phyloP scores from a whole-genome alignment of 768 basidiomycete species.

The Tubosaeta sp. region DNA sequence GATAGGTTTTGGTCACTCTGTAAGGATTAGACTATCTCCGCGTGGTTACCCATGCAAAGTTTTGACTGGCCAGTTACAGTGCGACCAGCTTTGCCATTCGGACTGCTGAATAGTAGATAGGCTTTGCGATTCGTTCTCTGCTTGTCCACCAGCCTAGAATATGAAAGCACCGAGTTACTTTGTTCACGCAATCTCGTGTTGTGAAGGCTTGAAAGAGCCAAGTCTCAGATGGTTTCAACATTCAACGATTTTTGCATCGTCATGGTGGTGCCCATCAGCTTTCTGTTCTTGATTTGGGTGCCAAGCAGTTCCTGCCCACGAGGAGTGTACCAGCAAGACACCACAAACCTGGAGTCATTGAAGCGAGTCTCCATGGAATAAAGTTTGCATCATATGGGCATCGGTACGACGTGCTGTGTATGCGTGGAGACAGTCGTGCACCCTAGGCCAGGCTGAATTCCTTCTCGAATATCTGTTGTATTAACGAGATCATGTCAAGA shows the following conservation, averaged over 20 bases:
- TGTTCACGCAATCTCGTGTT: background rate
- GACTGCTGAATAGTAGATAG: background rate
- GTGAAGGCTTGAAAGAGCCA: background rate
- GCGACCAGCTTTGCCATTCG: background rate
- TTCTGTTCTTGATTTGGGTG: constrained; percentile 53
- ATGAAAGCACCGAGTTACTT: background rate
- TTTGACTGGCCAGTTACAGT: background rate
- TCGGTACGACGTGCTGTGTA: background rate
- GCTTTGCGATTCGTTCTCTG: background rate
- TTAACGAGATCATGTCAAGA: constrained; percentile 10
- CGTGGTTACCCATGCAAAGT: background rate
- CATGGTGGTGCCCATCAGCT: constrained; percentile 41
- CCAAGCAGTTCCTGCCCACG: constrained; percentile 40
- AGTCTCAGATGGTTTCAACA: background rate
- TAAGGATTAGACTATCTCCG: background rate
- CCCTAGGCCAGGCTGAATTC: background rate
- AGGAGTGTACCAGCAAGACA: constrained; percentile 40
- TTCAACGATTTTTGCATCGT: background rate
- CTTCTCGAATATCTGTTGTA: constrained; percentile 5
- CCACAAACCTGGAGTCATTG: constrained; percentile 38
- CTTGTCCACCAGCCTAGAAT: background rate
- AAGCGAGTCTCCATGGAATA: constrained; percentile 33
- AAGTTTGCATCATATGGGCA: constrained; percentile 40
- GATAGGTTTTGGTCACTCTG: too few relatives aligned
- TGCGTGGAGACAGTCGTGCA: background rate